phyloP scores from a whole-genome alignment of 176 grass and related monocot genomes.

The Ensete glaucum region DNA sequence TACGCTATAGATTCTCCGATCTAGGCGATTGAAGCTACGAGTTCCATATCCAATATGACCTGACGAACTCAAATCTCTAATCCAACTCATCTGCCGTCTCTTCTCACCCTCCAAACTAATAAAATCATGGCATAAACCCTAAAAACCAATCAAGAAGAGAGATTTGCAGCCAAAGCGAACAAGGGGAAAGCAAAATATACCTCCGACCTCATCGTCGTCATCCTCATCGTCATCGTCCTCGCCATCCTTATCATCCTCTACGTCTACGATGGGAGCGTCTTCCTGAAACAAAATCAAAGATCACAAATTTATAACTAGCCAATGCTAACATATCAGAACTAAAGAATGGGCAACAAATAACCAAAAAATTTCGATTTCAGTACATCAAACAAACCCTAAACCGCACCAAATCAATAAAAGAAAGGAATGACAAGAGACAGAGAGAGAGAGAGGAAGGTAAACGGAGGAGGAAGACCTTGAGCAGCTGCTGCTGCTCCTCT shows the following conservation, averaged over 20 bases:
- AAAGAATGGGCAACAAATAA: background rate
- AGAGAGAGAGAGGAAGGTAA: background rate
- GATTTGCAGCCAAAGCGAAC: background rate
- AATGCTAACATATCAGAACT: background rate
- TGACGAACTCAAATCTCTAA: background rate
- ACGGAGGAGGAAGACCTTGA: background rate
- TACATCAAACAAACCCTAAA: background rate
- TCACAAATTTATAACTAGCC: background rate
- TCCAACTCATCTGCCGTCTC: background rate
- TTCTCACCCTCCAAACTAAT: no score
- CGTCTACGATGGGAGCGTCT: background rate
- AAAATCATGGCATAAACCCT: background rate
- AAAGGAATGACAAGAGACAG: background rate
- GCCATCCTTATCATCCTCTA: background rate
- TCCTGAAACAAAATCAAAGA: background rate
- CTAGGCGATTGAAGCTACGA: no score
- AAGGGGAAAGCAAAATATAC: background rate
- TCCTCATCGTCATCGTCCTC: background rate
- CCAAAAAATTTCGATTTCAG: background rate
- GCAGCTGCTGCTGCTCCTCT: background rate
- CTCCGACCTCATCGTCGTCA: background rate
- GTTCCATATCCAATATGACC: background rate
- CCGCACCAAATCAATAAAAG: background rate
- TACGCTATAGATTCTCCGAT: no score
- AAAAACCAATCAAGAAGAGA: background rate